Base-by-base conservation (phyloP, 83 land plant species). In the Thuja plicata region DNA sequence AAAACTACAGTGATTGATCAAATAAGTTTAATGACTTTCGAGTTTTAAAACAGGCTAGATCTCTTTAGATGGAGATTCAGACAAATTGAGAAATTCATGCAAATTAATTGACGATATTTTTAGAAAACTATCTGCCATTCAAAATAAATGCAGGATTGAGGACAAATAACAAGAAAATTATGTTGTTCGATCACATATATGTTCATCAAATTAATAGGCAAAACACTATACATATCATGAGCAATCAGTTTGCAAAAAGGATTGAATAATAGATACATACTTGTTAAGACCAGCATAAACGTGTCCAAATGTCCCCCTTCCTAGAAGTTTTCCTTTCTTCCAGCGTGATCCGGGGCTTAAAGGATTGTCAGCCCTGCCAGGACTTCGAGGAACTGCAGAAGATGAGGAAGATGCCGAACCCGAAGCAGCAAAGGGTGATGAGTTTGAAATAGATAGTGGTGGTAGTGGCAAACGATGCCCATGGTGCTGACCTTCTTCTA, bases 251-350 rank as follows among this genome's bases (percentile, higher is more conserved):
- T 41, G 46, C 37, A 54, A 37, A 46, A 54, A 5, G 41, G 10
- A 84, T 84, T 30, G 2, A 12, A 84, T 48, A 37, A 30, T 60
- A 35, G 30, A 88, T 34, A 34, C 17, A 27, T 89, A 96, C 97
- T 94, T 94, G 90, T 95, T 94, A 91, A 96, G 95, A 40, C 97
- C 97, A 87, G 94, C 87, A 90, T 96, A 96, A 13, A 96, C 97
- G 85, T 96, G 95, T 54, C 97, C 97, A 93, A 94, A 96, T 32
- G 97, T 93, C 50, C 97, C 97, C 76, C 95, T 86, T 16, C 97
- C 97, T 1, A 96, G 89, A 32, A 95, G 84, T 77, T 92, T 91
- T 71, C 97, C 97, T 54, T 95, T 96, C 89, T 95, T 94, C 97
- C 97, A 96, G 43, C 94, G 93, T 62, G 97, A 89, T 8, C 93